Base-by-base conservation (phyloP, 192 early-diverging fungal species). In the Linnemannia exigua region DNA sequence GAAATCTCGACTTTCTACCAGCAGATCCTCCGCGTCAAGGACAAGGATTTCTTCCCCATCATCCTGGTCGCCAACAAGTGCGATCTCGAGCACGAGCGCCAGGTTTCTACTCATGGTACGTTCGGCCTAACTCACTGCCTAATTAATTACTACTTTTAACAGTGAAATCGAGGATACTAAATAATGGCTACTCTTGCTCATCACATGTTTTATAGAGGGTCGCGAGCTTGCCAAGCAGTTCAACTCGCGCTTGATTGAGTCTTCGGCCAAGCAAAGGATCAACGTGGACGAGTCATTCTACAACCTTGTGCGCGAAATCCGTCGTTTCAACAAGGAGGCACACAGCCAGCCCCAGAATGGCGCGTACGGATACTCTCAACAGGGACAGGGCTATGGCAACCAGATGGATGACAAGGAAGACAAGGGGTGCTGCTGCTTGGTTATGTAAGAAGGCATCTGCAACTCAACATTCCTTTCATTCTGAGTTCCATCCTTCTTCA, bases 21-120 rank as follows among this genome's bases (percentile, higher is more conserved):
- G 80, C 98, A 98, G 88, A 98, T 99, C 75, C 89, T 92, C 74
- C 93, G 97, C 37, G 98, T 99, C n/a, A 99, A 98, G 89, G 98
- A 98, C 88, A 92, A 93, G 76, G 96, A 98, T 79, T 91, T 92
- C 80, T 95, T 95, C 88, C 95, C 95, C n/a, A 94, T 97, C 88
- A 94, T 99, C 66, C 89, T 99, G 16, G 95, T 98, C 33, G 98
- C 94, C 36, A 99, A 98, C 91, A 99, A 99, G 88, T 96, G 96
- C 75, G 97, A 99, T 90, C 88, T 95, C 72, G 92, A 92, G 41
- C 82, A 82, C 38, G 96, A 98, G 73, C 91, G 97, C 75, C 95
- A 97, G 77, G 97, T 99, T 20, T 91, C 93, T 19, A 88, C 86
- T 51, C 89, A 92, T 76, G 92, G 89, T 92, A 75, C 54, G 68